These are phyloP conservation scores for Penicillium pancosmium DNA, from an alignment of 495 filamentous ascomycete genomes.

Conservation along the genomic window DNA sequence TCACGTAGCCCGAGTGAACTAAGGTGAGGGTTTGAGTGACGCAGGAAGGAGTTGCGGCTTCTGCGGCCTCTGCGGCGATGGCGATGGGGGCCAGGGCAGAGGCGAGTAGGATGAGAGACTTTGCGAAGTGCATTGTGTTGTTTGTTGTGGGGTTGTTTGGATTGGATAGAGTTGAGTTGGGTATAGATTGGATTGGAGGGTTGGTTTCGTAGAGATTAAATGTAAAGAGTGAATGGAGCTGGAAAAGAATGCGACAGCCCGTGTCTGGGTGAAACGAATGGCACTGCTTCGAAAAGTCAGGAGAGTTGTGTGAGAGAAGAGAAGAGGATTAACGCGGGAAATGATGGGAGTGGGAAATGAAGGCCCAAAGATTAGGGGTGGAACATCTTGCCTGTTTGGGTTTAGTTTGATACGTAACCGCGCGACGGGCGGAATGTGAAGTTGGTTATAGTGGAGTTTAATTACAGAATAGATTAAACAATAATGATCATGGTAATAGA, in stretches of 20 bases:
- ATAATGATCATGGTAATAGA: too few species aligned
- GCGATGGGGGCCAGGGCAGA: slow-evolving; percentile 38
- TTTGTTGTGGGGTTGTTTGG: slow-evolving; percentile 10
- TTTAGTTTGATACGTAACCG: slow-evolving; percentile 20
- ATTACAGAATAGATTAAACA: background rate
- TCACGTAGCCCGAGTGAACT: slow-evolving; percentile 34
- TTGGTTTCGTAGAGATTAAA: slow-evolving; percentile 2
- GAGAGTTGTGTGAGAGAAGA: slow-evolving; percentile 15
- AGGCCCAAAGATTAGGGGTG: slow-evolving; percentile 8
- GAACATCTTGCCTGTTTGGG: slow-evolving; percentile 11
- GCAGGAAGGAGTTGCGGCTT: slow-evolving; percentile 21
- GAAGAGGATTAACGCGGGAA: slow-evolving; percentile 4
- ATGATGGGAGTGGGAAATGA: slow-evolving; percentile 21
- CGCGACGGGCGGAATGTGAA: slow-evolving; percentile 23
- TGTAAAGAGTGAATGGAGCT: slow-evolving; percentile 45
- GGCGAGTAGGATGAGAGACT: slow-evolving; percentile 34
- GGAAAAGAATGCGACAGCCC: slow-evolving; percentile 43
- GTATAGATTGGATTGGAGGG: background rate
- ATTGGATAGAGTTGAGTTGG: slow-evolving; percentile 9
- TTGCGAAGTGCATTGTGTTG: slow-evolving; percentile 41
- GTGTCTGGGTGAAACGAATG: slow-evolving; percentile 34
- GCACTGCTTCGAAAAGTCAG: slow-evolving; percentile 32
- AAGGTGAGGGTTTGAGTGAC: slow-evolving; percentile 38
- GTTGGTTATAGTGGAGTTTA: background rate
- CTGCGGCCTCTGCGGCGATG: slow-evolving; percentile 31